Evolutionary conservation across 2,329 filamentous ascomycete species (phyloP).

Genomic region (Pyricularia grisea): DNA sequence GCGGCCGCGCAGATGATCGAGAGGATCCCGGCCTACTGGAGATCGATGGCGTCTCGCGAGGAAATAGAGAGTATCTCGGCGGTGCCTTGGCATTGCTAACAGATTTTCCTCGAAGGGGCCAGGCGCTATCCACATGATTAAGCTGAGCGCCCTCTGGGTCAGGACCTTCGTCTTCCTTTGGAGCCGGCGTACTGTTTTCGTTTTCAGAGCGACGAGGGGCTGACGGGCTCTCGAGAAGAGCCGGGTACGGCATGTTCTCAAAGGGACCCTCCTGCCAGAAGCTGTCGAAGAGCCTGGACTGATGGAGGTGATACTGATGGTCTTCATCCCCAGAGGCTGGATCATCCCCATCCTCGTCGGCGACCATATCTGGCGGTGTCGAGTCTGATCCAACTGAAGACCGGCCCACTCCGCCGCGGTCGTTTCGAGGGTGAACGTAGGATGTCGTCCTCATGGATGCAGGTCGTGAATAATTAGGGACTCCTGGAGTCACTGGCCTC

Average conservation of each 20-base stretch:
- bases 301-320: conserved; percentile 3
- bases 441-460: not conserved
- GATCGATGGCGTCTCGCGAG: not conserved
- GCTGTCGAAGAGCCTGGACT: conserved; percentile 3
- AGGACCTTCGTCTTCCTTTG: not conserved
- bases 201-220: not conserved
- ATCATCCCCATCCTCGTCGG: conserved; percentile 1
- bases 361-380: conserved; percentile 1
- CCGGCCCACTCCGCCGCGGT: not conserved
- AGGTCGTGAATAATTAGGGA: conserved; percentile 4
- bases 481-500: not conserved
- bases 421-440: not conserved
- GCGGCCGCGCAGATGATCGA: not conserved
- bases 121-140: not conserved
- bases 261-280: conserved; percentile 4
- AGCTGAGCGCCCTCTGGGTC: not conserved
- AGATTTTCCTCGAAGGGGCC: not conserved
- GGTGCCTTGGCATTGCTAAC: not conserved
- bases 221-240: conserved; percentile 1
- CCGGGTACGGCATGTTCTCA: conserved; percentile 2
- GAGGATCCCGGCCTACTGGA: not conserved
- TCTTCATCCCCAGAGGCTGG: not conserved
- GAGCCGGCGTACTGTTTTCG: not conserved
- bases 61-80: conserved; percentile 3
- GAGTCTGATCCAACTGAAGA: conserved; percentile 5